Evolutionary conservation across 345 rosid species (phyloP).

Genomic region (Linum lewisii): DNA sequence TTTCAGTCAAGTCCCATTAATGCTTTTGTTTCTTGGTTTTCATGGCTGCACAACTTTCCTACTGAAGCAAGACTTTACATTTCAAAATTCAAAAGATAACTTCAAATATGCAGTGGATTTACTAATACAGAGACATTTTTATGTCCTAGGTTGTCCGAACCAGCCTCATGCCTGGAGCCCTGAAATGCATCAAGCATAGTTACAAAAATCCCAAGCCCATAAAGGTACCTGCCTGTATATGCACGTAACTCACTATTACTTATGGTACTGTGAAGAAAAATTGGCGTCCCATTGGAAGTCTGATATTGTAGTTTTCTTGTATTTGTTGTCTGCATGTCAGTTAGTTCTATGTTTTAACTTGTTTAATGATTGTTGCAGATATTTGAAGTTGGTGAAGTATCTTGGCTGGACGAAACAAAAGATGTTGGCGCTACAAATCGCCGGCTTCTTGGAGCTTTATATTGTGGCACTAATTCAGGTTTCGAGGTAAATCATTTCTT

Average conservation of each 20-base stretch:
- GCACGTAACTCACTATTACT: not conserved
- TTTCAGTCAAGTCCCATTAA: too few relatives aligned
- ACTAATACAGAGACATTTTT: not conserved
- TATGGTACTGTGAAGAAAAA: not conserved
- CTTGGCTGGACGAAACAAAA: slow-evolving; percentile 46
- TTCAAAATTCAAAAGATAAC: too few relatives aligned
- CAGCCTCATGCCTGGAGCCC: slow-evolving; percentile 80
- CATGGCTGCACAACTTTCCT: too few relatives aligned
- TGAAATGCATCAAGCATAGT: slow-evolving; percentile 77
- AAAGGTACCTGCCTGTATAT: slow-evolving; percentile 37
- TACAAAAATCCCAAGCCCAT: slow-evolving; percentile 93
- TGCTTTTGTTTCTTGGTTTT: too few relatives aligned
- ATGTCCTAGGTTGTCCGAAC: slow-evolving; percentile 55
- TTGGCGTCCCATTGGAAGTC: not conserved
- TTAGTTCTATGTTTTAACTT: not conserved
- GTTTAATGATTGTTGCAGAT: slow-evolving; percentile 36
- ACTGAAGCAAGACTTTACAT: too few relatives aligned
- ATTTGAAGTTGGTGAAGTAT: slow-evolving; percentile 74
- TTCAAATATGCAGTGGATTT: not conserved
- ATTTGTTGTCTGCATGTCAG: not conserved
- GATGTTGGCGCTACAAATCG: slow-evolving; percentile 78
- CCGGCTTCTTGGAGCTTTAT: slow-evolving; percentile 62
- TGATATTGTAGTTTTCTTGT: not conserved
- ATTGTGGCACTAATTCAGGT: slow-evolving; percentile 89
- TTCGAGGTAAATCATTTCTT: slow-evolving; percentile 59